Base-by-base conservation (phyloP, 2,329 filamentous ascomycete species). In the Colletotrichum lindemuthianum region DNA sequence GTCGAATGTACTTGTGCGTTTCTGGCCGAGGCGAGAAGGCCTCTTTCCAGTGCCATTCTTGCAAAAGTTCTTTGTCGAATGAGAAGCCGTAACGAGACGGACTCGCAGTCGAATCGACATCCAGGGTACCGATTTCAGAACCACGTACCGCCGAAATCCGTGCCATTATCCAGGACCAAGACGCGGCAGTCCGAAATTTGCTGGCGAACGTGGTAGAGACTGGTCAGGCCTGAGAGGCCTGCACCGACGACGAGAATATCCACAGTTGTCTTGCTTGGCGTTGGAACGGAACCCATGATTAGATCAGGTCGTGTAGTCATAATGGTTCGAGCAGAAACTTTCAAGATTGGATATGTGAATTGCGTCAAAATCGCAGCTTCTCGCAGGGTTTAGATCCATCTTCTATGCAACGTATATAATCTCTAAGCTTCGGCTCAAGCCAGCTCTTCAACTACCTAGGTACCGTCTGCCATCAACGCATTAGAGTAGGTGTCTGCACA, bases 41-140 rank as follows among this genome's bases (percentile, higher is more conserved):
- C 40, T 59, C 57, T 40, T 45, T 59, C 57, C 57, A 59, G 10
- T 59, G 48, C 57, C 57, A 59, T 49, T 59, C 57, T 24, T 59
- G 32, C 40, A 59, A 45, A 15, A 59, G 48, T 6, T 45, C 57
- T 33, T 59, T 53, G 16, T 53, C 48, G 40, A 59, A 59, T 12
- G 57, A 59, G 34, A 45, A 59, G 13, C 48, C 41, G 34, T 59
- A 59, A 59, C 10, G 57, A 59, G 32, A 53, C 48, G 7, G 48
- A 53, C 57, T 59, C 57, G 49, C 87, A 75, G 69, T 90, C 87
- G 69, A 86, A 89, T 67, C 78, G 77, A 10, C 82, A 70, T 0
- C 81, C 82, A 0, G 82, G 82, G 57, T 83, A 85, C 0, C 81
- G 73, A 63, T 84, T 83, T 79, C 82, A 84, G 61, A 81, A 64